Percentiles rank a stretch among this genome's conserved stretches.
Evolutionary conservation across 257 asterid genomes (phyloP).

Genomic region (Orobanche coerulescens): DNA sequence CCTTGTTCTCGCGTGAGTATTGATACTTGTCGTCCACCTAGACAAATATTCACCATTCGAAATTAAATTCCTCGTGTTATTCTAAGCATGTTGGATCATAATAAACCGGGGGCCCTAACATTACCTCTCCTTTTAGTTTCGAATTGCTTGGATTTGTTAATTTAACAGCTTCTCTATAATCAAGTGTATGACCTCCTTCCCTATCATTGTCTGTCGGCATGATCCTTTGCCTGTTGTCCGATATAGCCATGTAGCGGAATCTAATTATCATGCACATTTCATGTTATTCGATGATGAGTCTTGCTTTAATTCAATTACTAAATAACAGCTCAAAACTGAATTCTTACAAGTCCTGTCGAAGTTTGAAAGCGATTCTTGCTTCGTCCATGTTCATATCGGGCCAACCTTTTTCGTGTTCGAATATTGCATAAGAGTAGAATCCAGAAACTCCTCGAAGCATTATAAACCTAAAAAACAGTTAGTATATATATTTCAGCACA

Average conservation of each 20-base stretch:
- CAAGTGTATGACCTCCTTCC: constrained; percentile 32
- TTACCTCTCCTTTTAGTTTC: constrained; percentile 34
- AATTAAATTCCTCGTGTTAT: no score
- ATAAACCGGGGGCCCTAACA: not conserved
- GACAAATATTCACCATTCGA: not conserved
- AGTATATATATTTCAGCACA: not conserved
- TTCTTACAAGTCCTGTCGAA: constrained; percentile 25
- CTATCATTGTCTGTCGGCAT: constrained; percentile 62
- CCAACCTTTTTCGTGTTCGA: constrained; percentile 70
- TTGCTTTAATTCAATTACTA: not conserved
- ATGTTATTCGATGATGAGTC: not conserved
- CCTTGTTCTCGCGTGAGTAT: constrained; percentile 41
- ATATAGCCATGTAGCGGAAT: constrained; percentile 62
- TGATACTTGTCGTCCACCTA: constrained; percentile 67
- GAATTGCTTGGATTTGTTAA: constrained; percentile 37
- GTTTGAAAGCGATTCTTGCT: constrained; percentile 70
- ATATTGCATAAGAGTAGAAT: constrained; percentile 59
- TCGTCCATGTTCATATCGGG: constrained; percentile 50
- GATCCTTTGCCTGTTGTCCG: constrained; percentile 47
- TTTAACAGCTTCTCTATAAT: constrained; percentile 56
- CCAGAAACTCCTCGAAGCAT: constrained; percentile 61
- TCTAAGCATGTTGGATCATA: no score
- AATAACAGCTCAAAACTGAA: not conserved
- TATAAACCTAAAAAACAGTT: constrained; percentile 27
- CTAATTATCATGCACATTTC: constrained; percentile 23